Evolutionary conservation across 306 rosid genomes (phyloP), one percentile per base, ranked within the genome.

Genomic region (Adenanthera pavonina): DNA sequence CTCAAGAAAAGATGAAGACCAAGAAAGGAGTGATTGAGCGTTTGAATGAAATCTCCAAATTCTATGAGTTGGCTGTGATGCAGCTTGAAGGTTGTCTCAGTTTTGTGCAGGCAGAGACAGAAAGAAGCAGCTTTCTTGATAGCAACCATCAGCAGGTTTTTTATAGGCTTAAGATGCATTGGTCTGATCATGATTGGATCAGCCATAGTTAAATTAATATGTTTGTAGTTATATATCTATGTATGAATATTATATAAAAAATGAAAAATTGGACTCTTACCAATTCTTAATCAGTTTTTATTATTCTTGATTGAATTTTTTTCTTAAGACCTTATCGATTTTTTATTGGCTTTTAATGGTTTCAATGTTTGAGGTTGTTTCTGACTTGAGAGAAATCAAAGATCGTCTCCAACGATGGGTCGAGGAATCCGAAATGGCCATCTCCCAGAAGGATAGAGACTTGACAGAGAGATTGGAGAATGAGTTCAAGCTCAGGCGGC

Each of bases 31-130:
- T 89, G 19, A 74, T 92, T 0, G 92, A 95, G 84, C 82, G 92
- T 4, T 83, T 95, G 85, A 91, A 92, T 73, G 97, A 87, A 88
- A 92, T 92, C 43, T 95, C 94, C 6, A 95, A 89, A 62, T 95
- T 95, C 65, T 93, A 95, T 52, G 98, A 93, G 83, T 69, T 95
- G 65, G 97, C 98, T 0, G 96, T 92, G 10, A 87, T 93, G 96
- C 98, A 95, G 56, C 83, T 95, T 7, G 98, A 95, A 73, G 99
- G 98, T 11, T 95, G 98, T 51, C 52, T 91, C 30, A 86, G 79
- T 85, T 90, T 95, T 84, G 93, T 93, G 12, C 87, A 85, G 47
- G 82, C 87, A 35, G 97, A 90, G 74, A 85, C 86, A 1, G 89
- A 86, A 40, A 85, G 68, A 59, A 85, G 54, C 80, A 77, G 77